Conservation (phyloP, 1,284 basidiomycete species). For the Ganoderma sinense region DNA sequence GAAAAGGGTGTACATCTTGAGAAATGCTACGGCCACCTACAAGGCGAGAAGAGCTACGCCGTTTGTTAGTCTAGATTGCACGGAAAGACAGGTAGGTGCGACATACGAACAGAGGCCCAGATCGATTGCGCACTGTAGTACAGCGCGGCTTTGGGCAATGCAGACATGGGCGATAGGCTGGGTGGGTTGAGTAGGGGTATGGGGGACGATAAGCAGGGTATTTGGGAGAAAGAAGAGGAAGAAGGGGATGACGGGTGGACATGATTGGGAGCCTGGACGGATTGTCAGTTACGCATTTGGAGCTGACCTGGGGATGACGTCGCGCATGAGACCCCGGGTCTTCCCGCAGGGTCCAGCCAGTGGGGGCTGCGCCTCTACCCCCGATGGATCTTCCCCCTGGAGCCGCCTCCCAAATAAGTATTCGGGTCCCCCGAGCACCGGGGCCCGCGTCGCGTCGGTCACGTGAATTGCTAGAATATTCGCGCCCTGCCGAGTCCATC, state of each 20-base stretch:
- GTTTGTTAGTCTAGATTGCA: constrained; percentile 12
- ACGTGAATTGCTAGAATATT: constrained; percentile 34
- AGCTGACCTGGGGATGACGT: constrained; percentile 18
- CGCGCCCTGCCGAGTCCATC: constrained; percentile 16
- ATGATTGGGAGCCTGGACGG: constrained; percentile 15
- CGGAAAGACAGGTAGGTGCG: constrained; percentile 5
- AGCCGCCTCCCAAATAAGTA: no score
- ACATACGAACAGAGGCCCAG: constrained; percentile 70
- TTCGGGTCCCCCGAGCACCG: constrained; percentile 13
- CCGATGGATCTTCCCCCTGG: constrained; percentile 14
- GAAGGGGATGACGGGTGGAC: constrained; percentile 17
- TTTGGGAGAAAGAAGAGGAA: constrained; percentile 15
- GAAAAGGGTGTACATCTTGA: constrained; percentile 15
- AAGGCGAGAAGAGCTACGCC: constrained; percentile 54
- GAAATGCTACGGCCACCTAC: constrained; percentile 43
- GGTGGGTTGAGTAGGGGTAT: background rate
- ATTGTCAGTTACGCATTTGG: constrained; percentile 6
- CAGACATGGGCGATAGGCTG: constrained; percentile 25
- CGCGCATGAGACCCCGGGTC: constrained; percentile 10
- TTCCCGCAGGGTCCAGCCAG: background rate
- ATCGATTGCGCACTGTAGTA: constrained; percentile 59
- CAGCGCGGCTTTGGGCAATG: constrained; percentile 44
- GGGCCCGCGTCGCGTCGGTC: constrained; percentile 19
- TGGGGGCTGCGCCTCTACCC: background rate
- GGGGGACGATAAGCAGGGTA: background rate